phyloP scores from a whole-genome alignment of 306 rosid genomes.

The Quercus agrifolia region DNA sequence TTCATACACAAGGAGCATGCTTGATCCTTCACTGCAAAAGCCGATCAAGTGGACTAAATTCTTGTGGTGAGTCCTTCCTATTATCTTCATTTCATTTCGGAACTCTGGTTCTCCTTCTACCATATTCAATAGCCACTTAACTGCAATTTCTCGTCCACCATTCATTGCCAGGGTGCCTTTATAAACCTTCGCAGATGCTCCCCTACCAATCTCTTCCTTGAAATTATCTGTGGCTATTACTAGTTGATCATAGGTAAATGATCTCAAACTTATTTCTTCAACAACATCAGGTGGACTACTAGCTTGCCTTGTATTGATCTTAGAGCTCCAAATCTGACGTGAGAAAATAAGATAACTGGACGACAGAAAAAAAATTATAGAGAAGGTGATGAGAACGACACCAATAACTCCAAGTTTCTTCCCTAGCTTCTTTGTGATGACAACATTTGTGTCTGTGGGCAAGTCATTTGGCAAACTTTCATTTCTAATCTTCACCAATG shows the following conservation, averaged over 20 bases:
- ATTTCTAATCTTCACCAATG: not conserved
- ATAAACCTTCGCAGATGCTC: conserved; percentile 1
- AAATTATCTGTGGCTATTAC: not conserved
- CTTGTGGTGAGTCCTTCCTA: conserved; percentile 1
- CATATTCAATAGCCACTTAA: not conserved
- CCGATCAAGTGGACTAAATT: not conserved
- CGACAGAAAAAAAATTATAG: not conserved
- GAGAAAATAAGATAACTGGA: not conserved
- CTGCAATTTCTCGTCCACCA: not conserved
- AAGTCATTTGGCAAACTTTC: not conserved
- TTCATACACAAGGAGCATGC: not conserved
- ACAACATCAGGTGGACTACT: not conserved
- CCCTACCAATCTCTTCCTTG: not conserved
- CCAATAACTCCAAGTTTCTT: not conserved
- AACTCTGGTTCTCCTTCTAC: not conserved
- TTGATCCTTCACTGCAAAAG: conserved; percentile 8
- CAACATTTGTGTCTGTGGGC: not conserved
- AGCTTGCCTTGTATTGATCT: not conserved
- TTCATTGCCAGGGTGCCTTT: not conserved
- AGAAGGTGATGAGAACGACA: not conserved
- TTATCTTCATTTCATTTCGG: conserved; percentile 1
- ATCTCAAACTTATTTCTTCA: not conserved
- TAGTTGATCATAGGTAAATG: not conserved
- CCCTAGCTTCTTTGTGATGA: not conserved
- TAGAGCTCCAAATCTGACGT: not conserved